Evolutionary conservation across 805 yeast genomes (phyloP).

Genomic region (Metschnikowia proteae): DNA sequence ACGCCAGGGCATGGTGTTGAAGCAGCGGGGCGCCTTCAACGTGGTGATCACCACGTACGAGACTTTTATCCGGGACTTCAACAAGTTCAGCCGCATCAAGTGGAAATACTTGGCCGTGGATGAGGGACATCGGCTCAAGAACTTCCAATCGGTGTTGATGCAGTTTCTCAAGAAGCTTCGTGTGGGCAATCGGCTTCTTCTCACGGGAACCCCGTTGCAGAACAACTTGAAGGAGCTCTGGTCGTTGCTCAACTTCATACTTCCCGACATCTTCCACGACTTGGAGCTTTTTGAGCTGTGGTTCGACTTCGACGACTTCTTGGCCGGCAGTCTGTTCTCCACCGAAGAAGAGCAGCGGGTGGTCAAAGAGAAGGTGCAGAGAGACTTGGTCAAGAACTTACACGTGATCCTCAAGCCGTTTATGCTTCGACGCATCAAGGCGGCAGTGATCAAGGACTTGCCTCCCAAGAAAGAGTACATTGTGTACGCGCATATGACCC

Average conservation of each 20-base stretch:
- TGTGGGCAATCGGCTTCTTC: slow-evolving; percentile 66
- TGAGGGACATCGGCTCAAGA: slow-evolving; percentile 92
- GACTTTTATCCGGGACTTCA: slow-evolving; percentile 65
- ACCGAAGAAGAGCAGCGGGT: slow-evolving; percentile 45
- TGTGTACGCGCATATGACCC: slow-evolving; percentile 65
- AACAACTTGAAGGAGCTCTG: slow-evolving; percentile 87
- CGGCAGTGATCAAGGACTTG: slow-evolving; percentile 58
- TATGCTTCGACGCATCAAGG: slow-evolving; percentile 74
- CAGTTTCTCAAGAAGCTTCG: slow-evolving; percentile 63
- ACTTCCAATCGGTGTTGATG: slow-evolving; percentile 73
- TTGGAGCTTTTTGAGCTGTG: slow-evolving; percentile 86
- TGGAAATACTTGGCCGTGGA: slow-evolving; percentile 92
- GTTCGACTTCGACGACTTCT: slow-evolving; percentile 77
- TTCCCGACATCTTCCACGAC: slow-evolving; percentile 92
- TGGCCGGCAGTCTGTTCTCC: slow-evolving; percentile 25
- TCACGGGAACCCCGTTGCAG: slow-evolving; percentile 97
- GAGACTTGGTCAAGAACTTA: slow-evolving; percentile 62
- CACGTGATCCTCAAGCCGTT: slow-evolving; percentile 91
- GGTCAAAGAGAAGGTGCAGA: slow-evolving; percentile 51
- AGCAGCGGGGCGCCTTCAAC: slow-evolving; percentile 27
- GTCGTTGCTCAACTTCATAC: slow-evolving; percentile 84
- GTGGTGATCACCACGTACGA: slow-evolving; percentile 83
- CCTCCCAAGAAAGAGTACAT: slow-evolving; percentile 92
- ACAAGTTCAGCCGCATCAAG: slow-evolving; percentile 44
- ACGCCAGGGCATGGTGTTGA: slow-evolving; percentile 32